Evolutionary conservation across 2,329 filamentous ascomycete genomes (phyloP).

Genomic region (Pseudocercospora cruenta): DNA sequence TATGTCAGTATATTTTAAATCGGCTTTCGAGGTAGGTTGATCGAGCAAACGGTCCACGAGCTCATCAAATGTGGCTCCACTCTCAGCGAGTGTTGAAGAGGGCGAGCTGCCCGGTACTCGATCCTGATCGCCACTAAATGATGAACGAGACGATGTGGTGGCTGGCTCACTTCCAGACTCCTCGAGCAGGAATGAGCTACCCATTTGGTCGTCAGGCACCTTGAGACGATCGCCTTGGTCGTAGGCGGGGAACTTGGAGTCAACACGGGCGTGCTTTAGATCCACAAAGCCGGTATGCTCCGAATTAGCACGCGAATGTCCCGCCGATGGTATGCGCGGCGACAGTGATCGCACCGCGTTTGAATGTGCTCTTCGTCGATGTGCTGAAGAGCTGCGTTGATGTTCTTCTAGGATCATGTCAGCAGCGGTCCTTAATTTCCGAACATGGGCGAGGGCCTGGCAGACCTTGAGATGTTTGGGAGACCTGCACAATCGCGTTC

Average conservation of each 20-base stretch:
- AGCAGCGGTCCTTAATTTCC: conserved; percentile 11
- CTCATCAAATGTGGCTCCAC: conserved; percentile 57
- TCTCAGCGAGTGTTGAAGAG: conserved; percentile 52
- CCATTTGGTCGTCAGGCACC: conserved; percentile 51
- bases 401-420: conserved; percentile 19
- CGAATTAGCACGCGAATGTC: conserved; percentile 53
- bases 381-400: conserved; percentile 33
- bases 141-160: conserved; percentile 68
- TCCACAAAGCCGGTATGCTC: conserved; percentile 45
- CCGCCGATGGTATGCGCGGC: conserved; percentile 42
- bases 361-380: conserved; percentile 49
- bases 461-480: conserved; percentile 62
- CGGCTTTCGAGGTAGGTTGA: conserved; percentile 80
- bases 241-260: conserved; percentile 37
- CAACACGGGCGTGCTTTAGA: conserved; percentile 37
- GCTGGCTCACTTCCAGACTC: conserved; percentile 65
- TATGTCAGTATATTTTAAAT: conserved; percentile 83
- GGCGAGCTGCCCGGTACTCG: conserved; percentile 25
- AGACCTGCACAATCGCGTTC: conserved; percentile 63
- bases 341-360: conserved; percentile 48
- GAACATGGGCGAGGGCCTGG: not conserved
- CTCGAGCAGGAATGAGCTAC: conserved; percentile 65
- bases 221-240: conserved; percentile 33
- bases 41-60: conserved; percentile 82
- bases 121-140: conserved; percentile 64